Evolutionary conservation across 352 stramenopile genomes (phyloP), one percentile per base, ranked within the genome.

Genomic region (Globisporangium irregulare): DNA sequence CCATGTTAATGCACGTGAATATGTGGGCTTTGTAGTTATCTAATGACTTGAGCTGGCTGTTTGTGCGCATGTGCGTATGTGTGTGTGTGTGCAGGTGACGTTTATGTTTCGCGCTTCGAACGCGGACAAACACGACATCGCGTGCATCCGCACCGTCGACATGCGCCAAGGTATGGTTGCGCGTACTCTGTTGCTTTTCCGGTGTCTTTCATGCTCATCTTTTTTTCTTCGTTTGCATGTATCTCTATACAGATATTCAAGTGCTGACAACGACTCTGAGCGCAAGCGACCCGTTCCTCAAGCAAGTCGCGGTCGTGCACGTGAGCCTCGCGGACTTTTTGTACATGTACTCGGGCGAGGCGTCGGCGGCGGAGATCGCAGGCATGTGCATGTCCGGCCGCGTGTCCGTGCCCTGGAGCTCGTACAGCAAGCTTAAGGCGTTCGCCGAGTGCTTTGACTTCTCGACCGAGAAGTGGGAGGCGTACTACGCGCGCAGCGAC

Each of bases 371-470:
- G 22, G 87, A 95, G 70, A 95, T 95, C 51, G 87, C 87, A 0
- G 78, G 85, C 14, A 92, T 95, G 81, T 87, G 86, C 73, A 92
- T 95, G 82, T 93, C 87, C 10, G 87, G 87, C 29, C 86, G 86
- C n/a, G 87, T 95, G 59, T 89, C 81, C 2, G 83, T 95, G 46
- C 76, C 85, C n/a, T 95, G 87, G 87, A 92, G 77, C 53, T 80
- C 83, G 9, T 92, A 92, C 75, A 75, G 85, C 72, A 93, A 91
- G 56, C 74, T 95, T 62, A 92, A 91, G 69, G 80, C 87, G 4
- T 95, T 95, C 69, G 87, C 87, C 7, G 85, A 95, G 67, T 92
- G 80, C 67, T 95, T 95, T 61, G 81, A 95, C 74, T 95, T 95
- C 67, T 89, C 87, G 24, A 84, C 74, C 14, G 82, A 95, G 38